A percentile compares a stretch with the other conserved stretches of the same genome.
Evolutionary conservation across 2,329 filamentous ascomycete genomes (phyloP).

Genomic region (Magnaporthiopsis poae): DNA sequence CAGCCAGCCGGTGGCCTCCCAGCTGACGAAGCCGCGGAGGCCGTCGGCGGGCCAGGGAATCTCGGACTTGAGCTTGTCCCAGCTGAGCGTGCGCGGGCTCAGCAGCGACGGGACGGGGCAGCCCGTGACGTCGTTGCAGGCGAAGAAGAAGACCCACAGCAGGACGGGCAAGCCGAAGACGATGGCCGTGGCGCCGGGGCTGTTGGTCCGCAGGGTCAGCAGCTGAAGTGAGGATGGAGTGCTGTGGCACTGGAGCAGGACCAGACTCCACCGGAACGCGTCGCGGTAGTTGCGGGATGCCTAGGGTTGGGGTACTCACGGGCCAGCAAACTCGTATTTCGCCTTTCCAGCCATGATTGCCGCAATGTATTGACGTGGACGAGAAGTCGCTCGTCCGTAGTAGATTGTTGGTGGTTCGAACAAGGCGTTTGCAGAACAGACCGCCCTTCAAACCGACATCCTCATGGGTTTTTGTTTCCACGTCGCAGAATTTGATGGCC

Average conservation of each 20-base stretch:
- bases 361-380: not conserved
- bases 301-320: slow-evolving; percentile 9
- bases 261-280: not conserved
- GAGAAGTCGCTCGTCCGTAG: not conserved
- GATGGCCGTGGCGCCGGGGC: slow-evolving; percentile 13
- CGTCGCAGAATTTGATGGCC: not conserved
- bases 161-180: slow-evolving; percentile 14
- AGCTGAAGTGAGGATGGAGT: not conserved
- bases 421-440: not conserved
- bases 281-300: not conserved
- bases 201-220: slow-evolving; percentile 1
- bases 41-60: slow-evolving; percentile 54
- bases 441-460: too few relatives aligned
- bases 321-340: slow-evolving; percentile 14
- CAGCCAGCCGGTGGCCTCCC: slow-evolving; percentile 50
- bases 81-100: slow-evolving; percentile 31
- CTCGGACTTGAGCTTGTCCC: slow-evolving; percentile 35
- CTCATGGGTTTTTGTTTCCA: not conserved
- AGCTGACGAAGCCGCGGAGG: slow-evolving; percentile 58
- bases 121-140: slow-evolving; percentile 44
- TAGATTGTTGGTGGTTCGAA: not conserved
- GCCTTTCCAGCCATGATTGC: not conserved
- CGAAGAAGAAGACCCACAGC: slow-evolving; percentile 22
- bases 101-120: slow-evolving; percentile 42
- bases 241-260: not conserved